Evolutionary conservation across 345 rosid genomes (phyloP), one percentile per base, ranked within the genome.

Genomic region (Odontarrhena argentea): DNA sequence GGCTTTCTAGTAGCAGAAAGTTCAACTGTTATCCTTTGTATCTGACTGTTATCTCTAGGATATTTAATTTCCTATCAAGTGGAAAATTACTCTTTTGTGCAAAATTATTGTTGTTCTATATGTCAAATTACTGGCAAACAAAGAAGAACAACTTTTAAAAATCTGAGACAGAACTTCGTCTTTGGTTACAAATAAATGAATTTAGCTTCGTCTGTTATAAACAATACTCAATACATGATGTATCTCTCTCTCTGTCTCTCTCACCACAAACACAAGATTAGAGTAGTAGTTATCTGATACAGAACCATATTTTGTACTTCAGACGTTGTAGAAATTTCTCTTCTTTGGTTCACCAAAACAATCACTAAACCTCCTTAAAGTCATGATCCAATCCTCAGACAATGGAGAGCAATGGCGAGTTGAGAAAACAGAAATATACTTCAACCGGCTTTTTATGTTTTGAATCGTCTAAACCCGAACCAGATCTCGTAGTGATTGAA

Each of bases 401-500:
- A 42, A 50, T 50, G 73, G 73, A 50, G 54, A 51, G 53, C 51
- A 63, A 38, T 18, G 56, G 36, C 63, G 8, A 53, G 35, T 37
- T 0, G 24, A 60, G 61, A 60, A 44, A 70, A 30, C 41, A 32
- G 18, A 38, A 8, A 48, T 57, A 7, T 22, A 60, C 30, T 50
- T 60, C 28, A 62, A 35, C 62, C n/a, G 0, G 25, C 53, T 13
- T 60, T 18, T 50, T 83, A 88, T 11, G 80, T 85, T 70, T 74
- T 84, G 22, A 76, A 53, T 65, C 86, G 80, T 74, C 86, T 85
- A 70, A 91, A 87, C 67, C 84, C 94, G 14, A 91, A 91, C 99
- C 97, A 91, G 68, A 88, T 84, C 77, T 95, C 97, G 22, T 91
- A 89, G 78, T 95, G 99, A 72, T 95, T 89, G 60, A 95, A 95